These are phyloP conservation scores for Trypanosoma lewisi DNA, from an alignment of 208 protist genomes.

Conservation along the genomic window DNA sequence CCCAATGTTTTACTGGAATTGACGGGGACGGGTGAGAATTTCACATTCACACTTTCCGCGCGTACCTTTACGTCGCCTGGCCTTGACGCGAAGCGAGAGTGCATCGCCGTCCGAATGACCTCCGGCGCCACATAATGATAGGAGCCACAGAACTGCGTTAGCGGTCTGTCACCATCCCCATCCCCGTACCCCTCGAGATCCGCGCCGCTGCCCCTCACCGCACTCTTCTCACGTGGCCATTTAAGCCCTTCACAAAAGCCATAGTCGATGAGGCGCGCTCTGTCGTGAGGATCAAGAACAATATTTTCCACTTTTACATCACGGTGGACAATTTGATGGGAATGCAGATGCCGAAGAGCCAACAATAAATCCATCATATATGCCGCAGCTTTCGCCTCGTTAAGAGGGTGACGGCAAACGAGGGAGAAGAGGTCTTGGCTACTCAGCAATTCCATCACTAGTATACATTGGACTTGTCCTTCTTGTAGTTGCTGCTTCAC, in stretches of 20 bases:
- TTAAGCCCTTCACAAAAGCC: constrained; percentile 23
- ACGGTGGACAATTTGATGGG: constrained; percentile 29
- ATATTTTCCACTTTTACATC: constrained; percentile 47
- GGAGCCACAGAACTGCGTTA: constrained; percentile 31
- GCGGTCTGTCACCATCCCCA: not conserved
- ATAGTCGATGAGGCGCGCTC: constrained; percentile 32
- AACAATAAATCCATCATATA: constrained; percentile 27
- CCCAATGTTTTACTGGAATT: not conserved
- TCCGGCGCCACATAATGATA: constrained; percentile 42
- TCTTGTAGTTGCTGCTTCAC: constrained; percentile 4
- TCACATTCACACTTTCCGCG: not conserved
- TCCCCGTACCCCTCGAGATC: not conserved
- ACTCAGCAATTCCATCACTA: constrained; percentile 23
- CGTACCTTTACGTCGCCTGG: not conserved
- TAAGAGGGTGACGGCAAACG: constrained; percentile 2
- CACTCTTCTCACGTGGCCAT: not conserved
- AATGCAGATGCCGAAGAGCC: constrained; percentile 30
- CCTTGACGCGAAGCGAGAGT: not conserved
- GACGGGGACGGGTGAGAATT: not conserved
- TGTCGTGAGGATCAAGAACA: constrained; percentile 20
- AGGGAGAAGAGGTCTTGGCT: constrained; percentile 20
- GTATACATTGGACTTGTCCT: constrained; percentile 15
- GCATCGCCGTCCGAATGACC: constrained; percentile 21
- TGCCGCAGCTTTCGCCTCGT: constrained; percentile 14
- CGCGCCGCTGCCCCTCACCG: not conserved